Evolutionary conservation across 257 asterid genomes (phyloP).

Genomic region (Rhazya stricta): DNA sequence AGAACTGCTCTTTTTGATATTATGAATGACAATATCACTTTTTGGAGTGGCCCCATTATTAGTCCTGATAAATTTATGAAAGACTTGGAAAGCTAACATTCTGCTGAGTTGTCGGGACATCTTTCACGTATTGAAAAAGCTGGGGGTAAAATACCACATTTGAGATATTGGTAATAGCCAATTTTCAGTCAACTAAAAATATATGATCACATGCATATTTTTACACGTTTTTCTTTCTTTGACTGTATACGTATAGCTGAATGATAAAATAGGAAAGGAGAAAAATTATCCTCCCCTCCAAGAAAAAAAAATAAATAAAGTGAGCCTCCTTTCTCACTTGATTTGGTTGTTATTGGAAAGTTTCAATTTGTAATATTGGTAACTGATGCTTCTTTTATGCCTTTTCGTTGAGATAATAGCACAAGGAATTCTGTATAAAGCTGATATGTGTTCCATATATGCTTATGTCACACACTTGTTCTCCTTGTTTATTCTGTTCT

Average conservation of each 20-base stretch:
- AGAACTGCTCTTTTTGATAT: background rate
- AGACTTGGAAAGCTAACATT: background rate
- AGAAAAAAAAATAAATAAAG: too few species aligned
- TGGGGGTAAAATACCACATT: background rate
- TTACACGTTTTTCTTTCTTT: background rate
- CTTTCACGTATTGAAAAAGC: background rate
- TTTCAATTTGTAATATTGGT: background rate
- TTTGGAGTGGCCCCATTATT: background rate
- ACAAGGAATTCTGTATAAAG: background rate
- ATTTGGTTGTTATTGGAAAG: background rate
- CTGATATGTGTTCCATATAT: background rate
- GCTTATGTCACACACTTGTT: background rate
- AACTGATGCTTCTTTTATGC: background rate
- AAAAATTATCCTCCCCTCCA: background rate
- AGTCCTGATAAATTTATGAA: background rate
- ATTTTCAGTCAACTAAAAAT: background rate
- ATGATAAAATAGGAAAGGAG: too few species aligned
- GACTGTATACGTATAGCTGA: background rate
- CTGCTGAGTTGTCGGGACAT: background rate
- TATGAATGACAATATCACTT: background rate
- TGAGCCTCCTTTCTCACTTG: background rate
- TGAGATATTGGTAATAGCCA: background rate
- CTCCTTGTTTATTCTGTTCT: background rate
- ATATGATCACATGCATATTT: background rate
- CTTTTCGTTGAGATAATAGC: background rate